Base-by-base conservation (phyloP, 805 yeast genomes). In the Grigorovia humatica region DNA sequence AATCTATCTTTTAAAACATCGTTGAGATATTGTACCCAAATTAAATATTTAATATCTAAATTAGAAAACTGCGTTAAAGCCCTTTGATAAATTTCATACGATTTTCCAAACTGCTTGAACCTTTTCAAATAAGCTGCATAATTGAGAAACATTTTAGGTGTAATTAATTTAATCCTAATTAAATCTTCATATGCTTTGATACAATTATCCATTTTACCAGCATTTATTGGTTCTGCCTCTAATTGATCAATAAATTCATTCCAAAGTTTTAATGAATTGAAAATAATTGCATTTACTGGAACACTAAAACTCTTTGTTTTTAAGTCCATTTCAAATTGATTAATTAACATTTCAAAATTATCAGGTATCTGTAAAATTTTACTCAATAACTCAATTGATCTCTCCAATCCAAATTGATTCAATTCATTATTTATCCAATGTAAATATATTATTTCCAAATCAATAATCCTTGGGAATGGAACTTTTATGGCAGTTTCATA, bases 401-500 rank as follows among this genome's bases (percentile, higher is more conserved):
- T 66, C 1, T 74, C 77, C 19, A 79, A 64, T 49, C 80, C 73
- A 17, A 70, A 66, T 32, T 83, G 58, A 52, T 81, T 82, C 32
- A 85, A 59, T 53, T 83, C 84, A 66, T 79, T 68, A 52, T 85
- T 85, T 6, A 84, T 73, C 96, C 96, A 90, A 17, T 74, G 76
- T n/a, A 79, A 69, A 77, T 88, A 86, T 7, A 90, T 65, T 2
- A 75, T 76, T 1, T 82, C 85, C 19, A 88, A 67, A 54, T 88
- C 96, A 20, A 78, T 77, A 0, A 80, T 68, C 15, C 74, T 67
- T 27, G 70, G 74, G 66, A 76, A 88, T 6, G 89, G 90, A 0
- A 89, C 90, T 51, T 81, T 80, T 1, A 80, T 70, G 0, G 91
- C 83, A 48, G 81, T 81, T 41, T 80, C 78, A 51, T 76, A 78